These are phyloP conservation scores for Ophiobolus disseminans DNA, from an alignment of 2,329 filamentous ascomycete species.

Conservation along the genomic window DNA sequence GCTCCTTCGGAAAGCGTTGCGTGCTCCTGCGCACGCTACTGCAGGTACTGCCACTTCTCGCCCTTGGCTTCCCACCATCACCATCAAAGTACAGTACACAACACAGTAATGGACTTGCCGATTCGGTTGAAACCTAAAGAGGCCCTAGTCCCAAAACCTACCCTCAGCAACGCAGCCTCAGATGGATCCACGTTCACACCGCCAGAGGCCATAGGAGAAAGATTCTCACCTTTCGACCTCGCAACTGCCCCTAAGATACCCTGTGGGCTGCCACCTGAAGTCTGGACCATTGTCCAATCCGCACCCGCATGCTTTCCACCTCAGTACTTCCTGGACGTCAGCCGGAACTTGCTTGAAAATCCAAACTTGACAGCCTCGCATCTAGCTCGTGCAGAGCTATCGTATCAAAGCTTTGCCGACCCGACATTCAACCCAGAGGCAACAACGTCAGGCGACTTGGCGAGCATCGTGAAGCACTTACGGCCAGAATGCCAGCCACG, in stretches of 20 bases:
- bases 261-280: conserved; percentile 41
- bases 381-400: conserved; percentile 79
- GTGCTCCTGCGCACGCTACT: conserved; percentile 8
- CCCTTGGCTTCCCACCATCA: not conserved
- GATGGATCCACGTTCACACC: not conserved
- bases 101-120: not conserved
- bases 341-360: conserved; percentile 77
- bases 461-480: conserved; percentile 58
- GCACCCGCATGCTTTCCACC: conserved; percentile 68
- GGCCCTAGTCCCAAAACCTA: too few relatives aligned
- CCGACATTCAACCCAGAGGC: conserved; percentile 43
- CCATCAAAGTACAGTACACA: not conserved
- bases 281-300: conserved; percentile 48
- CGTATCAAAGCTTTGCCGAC: conserved; percentile 60
- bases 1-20: too few relatives aligned
- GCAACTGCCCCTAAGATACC: conserved; percentile 24
- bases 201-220: conserved; percentile 14
- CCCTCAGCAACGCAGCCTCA: too few relatives aligned
- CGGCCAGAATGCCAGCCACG: conserved; percentile 49
- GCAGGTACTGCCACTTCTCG: conserved; percentile 16
- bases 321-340: conserved; percentile 69
- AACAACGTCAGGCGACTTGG: conserved; percentile 45
- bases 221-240: conserved; percentile 46
- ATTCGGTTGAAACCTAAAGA: too few relatives aligned
- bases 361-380: conserved; percentile 81